These are phyloP conservation scores for Emericellopsis terricola DNA, from an alignment of 495 filamentous ascomycete species.

Conservation along the genomic window DNA sequence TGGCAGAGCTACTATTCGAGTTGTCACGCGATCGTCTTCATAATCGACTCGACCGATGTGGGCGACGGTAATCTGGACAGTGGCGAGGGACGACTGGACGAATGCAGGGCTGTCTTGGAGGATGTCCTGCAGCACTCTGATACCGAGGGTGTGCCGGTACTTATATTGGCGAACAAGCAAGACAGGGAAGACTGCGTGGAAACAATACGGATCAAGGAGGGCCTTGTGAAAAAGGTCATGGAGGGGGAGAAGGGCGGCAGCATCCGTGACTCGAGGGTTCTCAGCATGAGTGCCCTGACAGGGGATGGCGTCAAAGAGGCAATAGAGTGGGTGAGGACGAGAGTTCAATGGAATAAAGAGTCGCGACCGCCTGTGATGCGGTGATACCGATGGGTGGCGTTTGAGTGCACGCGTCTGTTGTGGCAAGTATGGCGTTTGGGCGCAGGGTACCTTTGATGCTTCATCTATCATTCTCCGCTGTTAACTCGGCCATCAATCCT, in stretches of 20 bases:
- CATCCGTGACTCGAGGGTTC: conserved; percentile 73
- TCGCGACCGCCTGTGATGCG: conserved; percentile 81
- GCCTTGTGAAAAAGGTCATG: conserved; percentile 80
- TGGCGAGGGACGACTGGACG: conserved; percentile 50
- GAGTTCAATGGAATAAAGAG: conserved; percentile 95
- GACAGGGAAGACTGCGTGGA: conserved; percentile 95
- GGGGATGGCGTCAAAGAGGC: conserved; percentile 87
- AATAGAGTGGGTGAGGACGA: conserved; percentile 80
- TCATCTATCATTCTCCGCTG: conserved; percentile 65
- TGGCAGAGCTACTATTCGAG: conserved; percentile 92
- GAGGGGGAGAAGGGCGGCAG: conserved; percentile 76
- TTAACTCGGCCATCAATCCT: conserved; percentile 58
- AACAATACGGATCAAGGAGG: conserved; percentile 93
- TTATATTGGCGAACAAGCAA: conserved; percentile 94
- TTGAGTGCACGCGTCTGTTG: too few species aligned
- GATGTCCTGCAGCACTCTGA: conserved; percentile 69
- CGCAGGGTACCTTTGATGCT: too few species aligned
- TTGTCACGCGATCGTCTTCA: conserved; percentile 93
- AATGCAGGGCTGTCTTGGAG: conserved; percentile 79
- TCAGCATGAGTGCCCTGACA: conserved; percentile 80
- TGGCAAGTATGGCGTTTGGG: too few species aligned
- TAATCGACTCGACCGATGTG: conserved; percentile 86
- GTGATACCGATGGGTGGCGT: conserved; percentile 14
- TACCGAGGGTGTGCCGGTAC: conserved; percentile 74
- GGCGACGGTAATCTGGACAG: conserved; percentile 54